Evolutionary conservation across 768 basidiomycete genomes (phyloP).

Genomic region (Suillus weaverae): DNA sequence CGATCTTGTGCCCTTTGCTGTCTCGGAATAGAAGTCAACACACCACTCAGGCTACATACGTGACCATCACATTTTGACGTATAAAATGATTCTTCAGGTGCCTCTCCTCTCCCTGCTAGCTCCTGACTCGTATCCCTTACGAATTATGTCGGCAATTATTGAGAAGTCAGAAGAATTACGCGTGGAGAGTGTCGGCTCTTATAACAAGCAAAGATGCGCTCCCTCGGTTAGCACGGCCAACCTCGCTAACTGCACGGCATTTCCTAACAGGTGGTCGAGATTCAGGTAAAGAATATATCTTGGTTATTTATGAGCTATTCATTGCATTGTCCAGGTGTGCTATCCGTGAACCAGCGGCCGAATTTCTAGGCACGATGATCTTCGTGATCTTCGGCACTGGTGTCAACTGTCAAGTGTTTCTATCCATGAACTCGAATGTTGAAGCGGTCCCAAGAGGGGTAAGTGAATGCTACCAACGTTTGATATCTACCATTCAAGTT

Average conservation of each 20-base stretch:
- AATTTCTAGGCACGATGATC: constrained; percentile 60
- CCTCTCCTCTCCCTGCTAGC: not conserved
- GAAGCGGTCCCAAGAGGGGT: constrained; percentile 56
- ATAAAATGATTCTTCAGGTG: not conserved
- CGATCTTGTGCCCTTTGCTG: not conserved
- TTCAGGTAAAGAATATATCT: constrained; percentile 43
- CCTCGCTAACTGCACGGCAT: constrained; percentile 25
- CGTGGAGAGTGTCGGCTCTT: not conserved
- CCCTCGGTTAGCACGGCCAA: not conserved
- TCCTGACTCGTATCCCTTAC: not conserved
- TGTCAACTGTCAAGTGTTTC: constrained; percentile 54
- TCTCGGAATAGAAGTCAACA: not conserved
- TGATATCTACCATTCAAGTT: constrained; percentile 9
- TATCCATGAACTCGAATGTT: constrained; percentile 48
- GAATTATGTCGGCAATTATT: not conserved
- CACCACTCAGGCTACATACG: not conserved
- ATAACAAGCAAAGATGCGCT: not conserved
- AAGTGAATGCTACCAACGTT: constrained; percentile 22
- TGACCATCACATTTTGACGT: not conserved
- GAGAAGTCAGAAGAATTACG: constrained; percentile 6
- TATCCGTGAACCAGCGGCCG: constrained; percentile 61
- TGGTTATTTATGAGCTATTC: not conserved
- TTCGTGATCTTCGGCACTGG: constrained; percentile 62
- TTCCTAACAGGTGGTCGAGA: constrained; percentile 56
- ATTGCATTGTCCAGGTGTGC: constrained; percentile 33